Evolutionary conservation across 768 basidiomycete genomes (phyloP).

Genomic region (Kwoniella sp.): DNA sequence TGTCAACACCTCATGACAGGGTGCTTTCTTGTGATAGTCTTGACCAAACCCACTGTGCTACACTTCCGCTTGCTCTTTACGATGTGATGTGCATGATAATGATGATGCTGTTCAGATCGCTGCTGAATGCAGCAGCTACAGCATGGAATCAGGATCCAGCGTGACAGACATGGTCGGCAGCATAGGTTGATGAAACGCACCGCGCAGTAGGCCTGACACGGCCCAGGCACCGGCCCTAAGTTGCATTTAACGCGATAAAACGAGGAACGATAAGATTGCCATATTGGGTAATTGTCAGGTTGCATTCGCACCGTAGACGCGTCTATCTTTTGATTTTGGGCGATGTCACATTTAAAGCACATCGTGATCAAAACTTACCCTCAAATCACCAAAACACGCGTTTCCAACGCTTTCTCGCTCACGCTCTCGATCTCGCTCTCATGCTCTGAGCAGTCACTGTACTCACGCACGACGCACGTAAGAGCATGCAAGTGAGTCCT

Average conservation of each 20-base stretch:
- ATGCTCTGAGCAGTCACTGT: neutral
- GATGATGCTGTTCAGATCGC: no score
- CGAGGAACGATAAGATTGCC: no score
- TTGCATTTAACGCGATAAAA: no score
- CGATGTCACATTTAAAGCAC: conserved; percentile 15
- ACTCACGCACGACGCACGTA: conserved; percentile 6
- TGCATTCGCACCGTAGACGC: conserved; percentile 10
- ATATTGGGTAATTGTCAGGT: no score
- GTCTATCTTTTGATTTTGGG: conserved; percentile 17
- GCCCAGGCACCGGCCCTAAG: neutral
- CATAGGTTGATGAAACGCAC: neutral
- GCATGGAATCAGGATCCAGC: no score
- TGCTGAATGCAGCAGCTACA: no score
- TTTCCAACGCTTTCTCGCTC: neutral
- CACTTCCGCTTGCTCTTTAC: no score
- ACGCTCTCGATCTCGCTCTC: neutral
- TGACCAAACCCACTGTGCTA: no score
- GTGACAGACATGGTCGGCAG: neutral
- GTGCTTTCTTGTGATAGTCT: no score
- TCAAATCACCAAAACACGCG: neutral
- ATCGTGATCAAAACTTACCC: neutral
- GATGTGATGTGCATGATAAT: no score
- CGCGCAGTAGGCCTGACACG: neutral
- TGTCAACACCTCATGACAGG: no score
- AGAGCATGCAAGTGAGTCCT: neutral